phyloP scores from a whole-genome alignment of 129 eudicot genomes.

The Glebionis coronaria region DNA sequence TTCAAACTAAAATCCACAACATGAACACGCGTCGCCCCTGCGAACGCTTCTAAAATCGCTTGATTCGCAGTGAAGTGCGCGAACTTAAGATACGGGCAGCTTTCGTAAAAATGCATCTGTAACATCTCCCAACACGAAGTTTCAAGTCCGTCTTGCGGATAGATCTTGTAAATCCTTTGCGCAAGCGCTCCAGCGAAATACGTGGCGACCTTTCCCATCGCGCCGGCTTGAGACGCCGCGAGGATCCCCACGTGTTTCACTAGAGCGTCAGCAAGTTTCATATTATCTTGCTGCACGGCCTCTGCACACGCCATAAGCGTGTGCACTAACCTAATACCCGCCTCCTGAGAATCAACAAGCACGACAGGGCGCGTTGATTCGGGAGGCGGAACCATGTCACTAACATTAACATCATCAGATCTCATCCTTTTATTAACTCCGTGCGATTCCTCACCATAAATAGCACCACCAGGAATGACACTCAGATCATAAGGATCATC shows the following conservation, averaged over 20 bases:
- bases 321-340: constrained; percentile 73
- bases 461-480: constrained; percentile 69
- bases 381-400: neutral
- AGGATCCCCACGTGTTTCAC: constrained; percentile 52
- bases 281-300: constrained; percentile 51
- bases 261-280: constrained; percentile 58
- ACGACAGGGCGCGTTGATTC: constrained; percentile 54
- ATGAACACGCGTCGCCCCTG: constrained; percentile 53
- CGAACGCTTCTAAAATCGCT: constrained; percentile 78
- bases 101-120: constrained; percentile 83
- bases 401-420: constrained; percentile 26
- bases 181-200: constrained; percentile 76
- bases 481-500: constrained; percentile 57
- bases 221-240: constrained; percentile 61
- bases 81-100: constrained; percentile 74
- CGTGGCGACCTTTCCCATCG: constrained; percentile 75
- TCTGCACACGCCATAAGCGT: constrained; percentile 82
- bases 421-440: constrained; percentile 51
- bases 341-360: constrained; percentile 75
- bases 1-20: constrained; percentile 76
- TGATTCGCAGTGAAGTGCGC: constrained; percentile 92
- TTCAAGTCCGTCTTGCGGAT: constrained; percentile 43
- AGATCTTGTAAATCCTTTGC: constrained; percentile 59
- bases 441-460: constrained; percentile 21
- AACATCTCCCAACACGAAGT: constrained; percentile 50